Base-by-base conservation (phyloP, 2,329 filamentous ascomycete genomes). In the Metarhizium rileyi region DNA sequence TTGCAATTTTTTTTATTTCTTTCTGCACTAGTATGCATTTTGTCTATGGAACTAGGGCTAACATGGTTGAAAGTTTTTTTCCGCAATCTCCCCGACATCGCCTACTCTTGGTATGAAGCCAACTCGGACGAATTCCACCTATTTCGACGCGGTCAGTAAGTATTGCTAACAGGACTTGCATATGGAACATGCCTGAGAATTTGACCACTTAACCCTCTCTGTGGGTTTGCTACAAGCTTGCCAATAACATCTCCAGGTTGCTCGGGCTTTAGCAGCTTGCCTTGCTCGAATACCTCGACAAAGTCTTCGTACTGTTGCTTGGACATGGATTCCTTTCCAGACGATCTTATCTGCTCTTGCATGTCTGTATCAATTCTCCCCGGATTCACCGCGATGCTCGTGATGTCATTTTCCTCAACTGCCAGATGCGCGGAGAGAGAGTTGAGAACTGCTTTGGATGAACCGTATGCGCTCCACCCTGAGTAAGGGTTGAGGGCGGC, bases 321-420 rank as follows among this genome's bases (percentile, higher is more conserved):
- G 46, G 72, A 61, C 78, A 82, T 82, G 48, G 64, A 66, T 2
- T 63, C 61, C 35, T 68, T 65, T 41, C 74, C 77, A 3, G 68
- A 63, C 44, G 90, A 83, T 46, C 93, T 75, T 50, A 98, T 78
- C 50, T 86, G 78, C n/a, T 76, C 76, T 65, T 95, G 90, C 90
- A 96, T 96, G 47, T 84, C 84, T 0, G 90, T 96, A 61, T 95
- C 86, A 7, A 94, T 85, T 43, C 87, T 81, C 2, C 90, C 90
- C 0, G 90, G 90, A 4, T 83, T 75, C 30, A 96, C 71, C 0
- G 87, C 75, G 0, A 95, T 69, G 12, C 80, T 83, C 0, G 79
- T 86, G 42, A 95, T 81, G 14, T 83, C 74, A 1, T 84, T 81
- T 65, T 95, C 90, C 62, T 96, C 90, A 1, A 76, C 74, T 0